Base-by-base conservation (phyloP, 768 basidiomycete genomes). In the Pisolithus sp. region DNA sequence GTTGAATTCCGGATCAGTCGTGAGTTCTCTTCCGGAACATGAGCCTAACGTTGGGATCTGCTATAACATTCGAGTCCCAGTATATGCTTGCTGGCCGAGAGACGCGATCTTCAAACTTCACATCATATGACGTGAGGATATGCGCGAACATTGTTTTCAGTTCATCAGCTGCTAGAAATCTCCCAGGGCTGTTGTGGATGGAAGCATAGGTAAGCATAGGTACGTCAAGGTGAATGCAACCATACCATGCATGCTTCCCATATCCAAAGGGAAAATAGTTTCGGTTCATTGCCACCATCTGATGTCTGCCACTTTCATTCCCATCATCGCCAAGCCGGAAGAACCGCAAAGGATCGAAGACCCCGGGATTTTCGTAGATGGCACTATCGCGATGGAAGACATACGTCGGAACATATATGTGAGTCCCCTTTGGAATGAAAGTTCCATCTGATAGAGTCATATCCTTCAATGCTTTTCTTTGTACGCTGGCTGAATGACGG, bases 311-410 rank as follows among this genome's bases (percentile, higher is more conserved):
- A 7, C 46, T 54, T 23, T 73, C 72, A 1, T 56, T 68, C 2
- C 66, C 59, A 31, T 49, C 57, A n/a, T 73, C 64, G 42, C 66
- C 56, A 56, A 71, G 63, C 12, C 67, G 59, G 0, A 69, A 62
- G 55, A 79, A 82, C 2, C 80, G 76, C 61, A 77, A 79, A 0
- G 74, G 74, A 37, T 79, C 70, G 54, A 83, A 76, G 4, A 49
- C 53, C 0, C 61, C 23, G 0, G 75, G 53, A 34, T 72, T 62
- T 1, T 67, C 55, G 43, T 76, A 75, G 7, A 54, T 7, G 5
- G 26, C 39, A 7, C 51, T 42, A 12, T 65, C 59, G 3, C 26
- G 51, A 42, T 68, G 66, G 0, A 61, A 37, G 5, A 58, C 59
- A 15, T 51, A 48, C 3, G 60, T 30, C 4, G 68, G 57, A 9